Evolutionary conservation across 2,329 filamentous ascomycete genomes (phyloP).

Genomic region (Fusarium goolgardi): DNA sequence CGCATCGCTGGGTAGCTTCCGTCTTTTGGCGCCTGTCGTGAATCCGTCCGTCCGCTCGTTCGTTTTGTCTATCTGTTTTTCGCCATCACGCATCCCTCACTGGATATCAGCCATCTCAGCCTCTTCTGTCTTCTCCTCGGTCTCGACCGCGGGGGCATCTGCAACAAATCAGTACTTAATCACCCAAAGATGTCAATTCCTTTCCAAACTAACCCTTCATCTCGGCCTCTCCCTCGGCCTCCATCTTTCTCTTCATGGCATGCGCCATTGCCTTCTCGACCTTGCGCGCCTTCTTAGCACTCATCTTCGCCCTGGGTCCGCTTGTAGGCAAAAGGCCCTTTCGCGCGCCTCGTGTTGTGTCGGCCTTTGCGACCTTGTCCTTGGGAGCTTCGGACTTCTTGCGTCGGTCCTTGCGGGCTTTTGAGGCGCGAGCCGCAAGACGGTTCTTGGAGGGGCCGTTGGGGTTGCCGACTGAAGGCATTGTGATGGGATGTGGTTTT

Average conservation of each 20-base stretch:
- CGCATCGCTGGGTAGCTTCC: background rate
- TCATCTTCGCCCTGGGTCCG: conserved; percentile 63
- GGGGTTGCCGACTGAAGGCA: conserved; percentile 69
- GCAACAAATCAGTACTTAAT: conserved; percentile 4
- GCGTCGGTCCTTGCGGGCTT: conserved; percentile 57
- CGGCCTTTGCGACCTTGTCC: conserved; percentile 56
- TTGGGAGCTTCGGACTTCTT: conserved; percentile 55
- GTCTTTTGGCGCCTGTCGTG: background rate
- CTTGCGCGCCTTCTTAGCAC: conserved; percentile 68
- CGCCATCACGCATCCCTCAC: conserved; percentile 7
- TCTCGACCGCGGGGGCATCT: conserved; percentile 43
- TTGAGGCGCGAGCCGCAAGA: conserved; percentile 59
- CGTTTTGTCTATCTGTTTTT: background rate
- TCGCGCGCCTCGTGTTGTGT: conserved; percentile 62
- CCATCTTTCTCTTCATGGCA: conserved; percentile 64
- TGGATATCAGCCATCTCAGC: conserved; percentile 48
- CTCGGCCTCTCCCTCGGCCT: conserved; percentile 60
- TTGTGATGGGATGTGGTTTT: conserved; percentile 43
- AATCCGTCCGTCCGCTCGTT: background rate
- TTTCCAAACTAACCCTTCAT: conserved; percentile 58
- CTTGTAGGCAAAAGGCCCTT: conserved; percentile 66
- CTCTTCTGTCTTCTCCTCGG: conserved; percentile 40
- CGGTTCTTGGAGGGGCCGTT: conserved; percentile 68
- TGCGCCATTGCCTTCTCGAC: conserved; percentile 65
- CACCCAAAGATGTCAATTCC: background rate